Conservation (phyloP, 2,329 filamentous ascomycete species). For the Graphiopsis chlorocephala region DNA sequence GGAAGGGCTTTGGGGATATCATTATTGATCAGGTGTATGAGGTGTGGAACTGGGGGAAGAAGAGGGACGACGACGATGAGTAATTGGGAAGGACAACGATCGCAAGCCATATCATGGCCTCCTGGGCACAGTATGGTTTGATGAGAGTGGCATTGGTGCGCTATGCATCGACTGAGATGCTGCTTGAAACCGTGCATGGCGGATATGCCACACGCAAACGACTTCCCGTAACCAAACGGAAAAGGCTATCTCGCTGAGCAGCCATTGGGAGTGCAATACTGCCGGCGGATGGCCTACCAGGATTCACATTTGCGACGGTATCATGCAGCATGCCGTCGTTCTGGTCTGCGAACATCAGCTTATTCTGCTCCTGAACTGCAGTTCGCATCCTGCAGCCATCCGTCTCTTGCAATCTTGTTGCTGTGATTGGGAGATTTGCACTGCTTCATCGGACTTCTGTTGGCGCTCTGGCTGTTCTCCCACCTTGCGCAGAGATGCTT, state of each 20-base stretch:
- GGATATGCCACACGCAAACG: background rate
- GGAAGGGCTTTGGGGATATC: constrained; percentile 38
- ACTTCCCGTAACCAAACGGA: background rate
- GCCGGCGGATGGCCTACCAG: background rate
- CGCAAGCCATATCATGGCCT: background rate
- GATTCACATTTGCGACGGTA: background rate
- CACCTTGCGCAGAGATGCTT: background rate
- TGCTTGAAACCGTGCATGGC: background rate
- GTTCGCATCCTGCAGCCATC: constrained; percentile 2
- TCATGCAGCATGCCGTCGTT: background rate
- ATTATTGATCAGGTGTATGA: constrained; percentile 40
- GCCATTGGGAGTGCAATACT: background rate
- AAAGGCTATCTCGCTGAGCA: background rate
- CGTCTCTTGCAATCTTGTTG: background rate
- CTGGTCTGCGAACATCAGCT: background rate
- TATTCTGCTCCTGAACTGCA: background rate
- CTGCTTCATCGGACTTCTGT: background rate
- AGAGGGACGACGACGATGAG: constrained; percentile 33
- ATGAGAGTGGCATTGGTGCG: background rate
- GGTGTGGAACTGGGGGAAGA: constrained; percentile 37
- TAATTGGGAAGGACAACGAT: constrained; percentile 14
- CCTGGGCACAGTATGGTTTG: background rate
- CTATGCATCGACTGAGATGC: background rate
- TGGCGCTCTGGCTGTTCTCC: no score
- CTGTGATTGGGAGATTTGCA: background rate